Percentiles rank a stretch among this genome's conserved stretches.
Evolutionary conservation across 192 early-diverging fungal species (phyloP).

Genomic region (Rhizoclosmatium globosum): DNA sequence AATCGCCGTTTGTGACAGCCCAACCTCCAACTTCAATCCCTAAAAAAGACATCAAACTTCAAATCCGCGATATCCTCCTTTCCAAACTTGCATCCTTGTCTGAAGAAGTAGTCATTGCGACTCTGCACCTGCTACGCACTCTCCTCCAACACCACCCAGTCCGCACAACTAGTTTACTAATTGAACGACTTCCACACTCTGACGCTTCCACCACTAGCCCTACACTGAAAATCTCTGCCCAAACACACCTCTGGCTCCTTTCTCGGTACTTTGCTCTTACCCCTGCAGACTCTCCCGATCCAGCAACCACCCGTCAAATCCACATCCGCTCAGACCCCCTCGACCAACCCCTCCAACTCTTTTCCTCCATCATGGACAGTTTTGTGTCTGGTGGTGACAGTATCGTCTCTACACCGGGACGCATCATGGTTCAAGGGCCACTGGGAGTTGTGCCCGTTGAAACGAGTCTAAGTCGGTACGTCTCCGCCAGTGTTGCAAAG

Average conservation of each 20-base stretch:
- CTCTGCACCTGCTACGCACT: constrained; percentile 79
- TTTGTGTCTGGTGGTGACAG: constrained; percentile 9
- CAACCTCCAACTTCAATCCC: not conserved
- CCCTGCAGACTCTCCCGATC: constrained; percentile 35
- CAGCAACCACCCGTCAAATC: not conserved
- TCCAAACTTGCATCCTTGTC: constrained; percentile 89
- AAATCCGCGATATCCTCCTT: constrained; percentile 72
- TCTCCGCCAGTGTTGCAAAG: no score
- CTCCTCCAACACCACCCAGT: constrained; percentile 80
- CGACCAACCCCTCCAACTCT: constrained; percentile 18
- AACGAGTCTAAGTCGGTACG: constrained; percentile 26
- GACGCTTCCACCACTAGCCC: constrained; percentile 1
- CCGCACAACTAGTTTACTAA: constrained; percentile 79
- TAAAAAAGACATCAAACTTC: constrained; percentile 41
- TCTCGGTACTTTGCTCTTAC: constrained; percentile 52
- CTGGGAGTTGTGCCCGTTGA: constrained; percentile 23
- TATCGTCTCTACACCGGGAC: not conserved
- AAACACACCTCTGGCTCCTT: constrained; percentile 46
- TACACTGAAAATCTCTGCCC: constrained; percentile 31
- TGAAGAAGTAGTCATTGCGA: constrained; percentile 83
- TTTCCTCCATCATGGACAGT: constrained; percentile 14
- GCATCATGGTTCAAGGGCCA: constrained; percentile 4
- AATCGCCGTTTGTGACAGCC: not conserved
- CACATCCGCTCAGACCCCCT: not conserved
- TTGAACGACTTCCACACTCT: constrained; percentile 58